Base-by-base conservation (phyloP, 176 grass and related monocot genomes). In the Phyllostachys edulis region DNA sequence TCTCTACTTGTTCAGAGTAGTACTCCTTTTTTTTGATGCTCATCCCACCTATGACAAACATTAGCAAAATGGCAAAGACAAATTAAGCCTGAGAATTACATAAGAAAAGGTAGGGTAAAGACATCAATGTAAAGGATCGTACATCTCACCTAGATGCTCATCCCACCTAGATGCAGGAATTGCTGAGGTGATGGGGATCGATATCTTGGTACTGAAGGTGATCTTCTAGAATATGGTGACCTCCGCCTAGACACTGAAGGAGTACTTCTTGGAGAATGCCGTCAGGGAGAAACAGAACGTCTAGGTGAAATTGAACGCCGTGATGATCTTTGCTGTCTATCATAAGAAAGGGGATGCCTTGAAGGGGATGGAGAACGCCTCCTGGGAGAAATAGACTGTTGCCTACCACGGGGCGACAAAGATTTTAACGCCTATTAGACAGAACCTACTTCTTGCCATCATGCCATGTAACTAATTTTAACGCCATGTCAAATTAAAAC, bases 321-420 rank as follows among this genome's bases (percentile, higher is more conserved):
- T 46, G 73, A 78, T 80, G 81, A 83, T 69, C 85, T 85, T 62
- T 45, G 79, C 5, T 52, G 80, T 82, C 84, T 89, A 70, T 87
- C 90, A 87, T 50, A 86, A 80, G 90, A 84, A 14, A 26, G 38
- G 50, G 76, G 84, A 62, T 24, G 80, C 18, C 81, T 34, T 82
- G 69, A 68, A 65, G 92, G 84, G 46, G 92, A 88, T 36, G 62
- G 81, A 82, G 82, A 83, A 71, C 8, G 81, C 74, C 84, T 92
- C 76, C 79, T 83, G 15, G 92, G 90, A 89, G 92, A 97, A 86
- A 92, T 51, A n/a, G n/a, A n/a, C 51, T 45, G 87, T 38, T 41
- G 85, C 73, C 65, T 71, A 27, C 72, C 76, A 32, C 76, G 68
- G 34, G 92, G 91, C 6, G 92, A 97, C 39, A 80, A 29, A n/a